Conservation (phyloP, 2,329 filamentous ascomycete species). For the Trematosphaeria pertusa region DNA sequence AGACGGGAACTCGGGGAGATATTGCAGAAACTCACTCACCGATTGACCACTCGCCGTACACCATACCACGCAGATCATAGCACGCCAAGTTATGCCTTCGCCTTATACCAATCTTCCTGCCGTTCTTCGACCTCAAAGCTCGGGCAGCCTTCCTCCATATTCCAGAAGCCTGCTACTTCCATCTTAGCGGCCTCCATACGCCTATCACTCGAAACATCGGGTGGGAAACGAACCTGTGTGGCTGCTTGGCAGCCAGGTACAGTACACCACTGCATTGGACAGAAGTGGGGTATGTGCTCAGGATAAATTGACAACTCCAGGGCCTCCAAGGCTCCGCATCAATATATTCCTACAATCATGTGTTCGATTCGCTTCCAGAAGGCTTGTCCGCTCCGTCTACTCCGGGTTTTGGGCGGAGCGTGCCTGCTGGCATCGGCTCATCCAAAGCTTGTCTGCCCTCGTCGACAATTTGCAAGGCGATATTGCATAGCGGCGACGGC, state of each 20-base stretch:
- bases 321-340: conserved; percentile 28
- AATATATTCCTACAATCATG: conserved; percentile 32
- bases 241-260: conserved; percentile 14
- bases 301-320: conserved; percentile 32
- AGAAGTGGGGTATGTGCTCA: conserved; percentile 22
- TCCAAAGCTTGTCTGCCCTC: conserved; percentile 20
- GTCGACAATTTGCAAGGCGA: conserved; percentile 22
- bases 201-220: conserved; percentile 9
- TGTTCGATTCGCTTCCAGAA: conserved; percentile 33
- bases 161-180: conserved; percentile 31
- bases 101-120: conserved; percentile 7
- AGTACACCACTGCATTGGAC: conserved; percentile 11
- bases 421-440: conserved; percentile 18
- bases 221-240: conserved; percentile 14
- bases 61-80: conserved; percentile 5
- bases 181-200: conserved; percentile 5
- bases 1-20: conserved; percentile 6
- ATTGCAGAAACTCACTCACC: not conserved
- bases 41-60: conserved; percentile 2
- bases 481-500: conserved; percentile 10
- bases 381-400: conserved; percentile 11
- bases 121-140: too few species aligned
- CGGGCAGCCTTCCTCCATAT: conserved; percentile 12
- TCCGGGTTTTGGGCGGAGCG: conserved; percentile 19
- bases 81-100: conserved; percentile 2